Percentiles rank a stretch among this genome's conserved stretches.
Conservation (phyloP, 169 alveolate species). For the Theileria equi region DNA sequence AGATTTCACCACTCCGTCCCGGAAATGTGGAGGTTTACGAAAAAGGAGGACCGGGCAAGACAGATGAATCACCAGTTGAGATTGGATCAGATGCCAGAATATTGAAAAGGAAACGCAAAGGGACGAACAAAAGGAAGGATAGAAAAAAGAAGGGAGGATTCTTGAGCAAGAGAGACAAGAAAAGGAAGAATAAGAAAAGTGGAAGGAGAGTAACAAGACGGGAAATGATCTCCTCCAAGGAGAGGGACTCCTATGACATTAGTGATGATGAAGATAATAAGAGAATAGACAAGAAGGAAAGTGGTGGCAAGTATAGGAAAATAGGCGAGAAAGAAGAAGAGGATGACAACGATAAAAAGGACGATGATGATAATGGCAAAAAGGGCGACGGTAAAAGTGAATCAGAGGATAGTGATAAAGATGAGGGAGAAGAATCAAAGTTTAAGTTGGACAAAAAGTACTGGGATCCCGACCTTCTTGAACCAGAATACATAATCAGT, state of each 20-base stretch:
- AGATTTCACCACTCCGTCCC: too few relatives aligned
- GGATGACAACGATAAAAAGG: constrained; percentile 15
- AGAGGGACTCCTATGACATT: constrained; percentile 4
- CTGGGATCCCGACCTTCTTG: constrained; percentile 18
- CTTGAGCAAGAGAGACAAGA: background rate
- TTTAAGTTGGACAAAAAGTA: constrained; percentile 1
- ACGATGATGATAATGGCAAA: background rate
- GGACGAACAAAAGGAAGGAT: too few relatives aligned
- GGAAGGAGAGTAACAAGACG: background rate
- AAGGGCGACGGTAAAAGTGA: background rate
- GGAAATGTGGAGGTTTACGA: too few relatives aligned
- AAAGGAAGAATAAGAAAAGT: background rate
- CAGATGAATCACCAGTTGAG: too few relatives aligned
- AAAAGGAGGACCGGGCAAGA: too few relatives aligned
- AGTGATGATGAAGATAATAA: background rate
- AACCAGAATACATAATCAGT: constrained; percentile 16
- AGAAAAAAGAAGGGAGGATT: background rate
- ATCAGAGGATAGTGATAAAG: background rate
- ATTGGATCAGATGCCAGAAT: too few relatives aligned
- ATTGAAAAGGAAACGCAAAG: too few relatives aligned
- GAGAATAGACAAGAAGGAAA: constrained; percentile 2
- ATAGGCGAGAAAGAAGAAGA: constrained; percentile 1
- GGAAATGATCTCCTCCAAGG: constrained; percentile 10
- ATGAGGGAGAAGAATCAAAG: background rate
- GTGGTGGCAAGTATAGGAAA: background rate